phyloP scores from a whole-genome alignment of 768 basidiomycete genomes.

The Leccinum disarticulatum region DNA sequence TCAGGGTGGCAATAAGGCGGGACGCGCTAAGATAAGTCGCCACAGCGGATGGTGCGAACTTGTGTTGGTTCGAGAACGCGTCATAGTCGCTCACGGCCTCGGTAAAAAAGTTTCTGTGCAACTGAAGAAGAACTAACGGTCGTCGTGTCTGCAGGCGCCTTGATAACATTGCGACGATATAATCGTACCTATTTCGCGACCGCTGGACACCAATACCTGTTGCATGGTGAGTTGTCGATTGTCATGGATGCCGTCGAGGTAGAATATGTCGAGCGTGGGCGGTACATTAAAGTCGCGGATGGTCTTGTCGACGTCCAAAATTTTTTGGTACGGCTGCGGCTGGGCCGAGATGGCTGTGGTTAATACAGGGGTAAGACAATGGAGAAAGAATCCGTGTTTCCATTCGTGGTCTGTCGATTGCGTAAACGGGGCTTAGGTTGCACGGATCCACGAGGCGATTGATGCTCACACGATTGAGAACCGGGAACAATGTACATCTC shows the following conservation, averaged over 20 bases:
- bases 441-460: constrained; percentile 1
- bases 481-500: constrained; percentile 32
- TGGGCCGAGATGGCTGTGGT: constrained; percentile 55
- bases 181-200: constrained; percentile 59
- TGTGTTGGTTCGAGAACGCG: constrained; percentile 57
- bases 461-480: constrained; percentile 30
- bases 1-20: constrained; percentile 56
- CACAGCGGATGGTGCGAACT: constrained; percentile 66
- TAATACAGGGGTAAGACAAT: constrained; percentile 63
- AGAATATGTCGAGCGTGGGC: constrained; percentile 45
- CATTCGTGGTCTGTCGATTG: constrained; percentile 59
- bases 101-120: constrained; percentile 68
- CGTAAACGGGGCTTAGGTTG: constrained; percentile 11
- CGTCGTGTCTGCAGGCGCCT: constrained; percentile 2
- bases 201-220: constrained; percentile 56
- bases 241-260: constrained; percentile 36
- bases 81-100: constrained; percentile 57
- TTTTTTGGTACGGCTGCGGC: constrained; percentile 49
- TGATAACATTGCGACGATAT: constrained; percentile 14
- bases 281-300: constrained; percentile 60
- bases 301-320: constrained; percentile 52
- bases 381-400: constrained; percentile 64
- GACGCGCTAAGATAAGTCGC: constrained; percentile 64
- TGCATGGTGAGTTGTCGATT: constrained; percentile 64
- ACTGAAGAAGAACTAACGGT: constrained; percentile 56